phyloP scores from a whole-genome alignment of 2,329 filamentous ascomycete species.

The Phoma sp. region DNA sequence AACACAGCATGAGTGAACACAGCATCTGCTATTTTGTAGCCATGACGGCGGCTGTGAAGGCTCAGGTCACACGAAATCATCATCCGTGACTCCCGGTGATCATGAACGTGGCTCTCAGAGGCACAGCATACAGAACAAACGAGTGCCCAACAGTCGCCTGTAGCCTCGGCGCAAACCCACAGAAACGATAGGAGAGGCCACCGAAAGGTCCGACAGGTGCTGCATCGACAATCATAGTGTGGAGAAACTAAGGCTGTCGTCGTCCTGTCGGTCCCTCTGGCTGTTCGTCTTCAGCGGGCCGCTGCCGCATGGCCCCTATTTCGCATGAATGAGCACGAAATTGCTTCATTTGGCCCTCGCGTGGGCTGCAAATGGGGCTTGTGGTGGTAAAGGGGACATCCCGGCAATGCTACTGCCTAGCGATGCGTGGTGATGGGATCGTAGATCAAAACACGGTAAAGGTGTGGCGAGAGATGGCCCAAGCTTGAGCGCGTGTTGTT shows the following conservation, averaged over 20 bases:
- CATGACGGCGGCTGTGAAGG: constrained; percentile 17
- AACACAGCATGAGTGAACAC: constrained; percentile 11
- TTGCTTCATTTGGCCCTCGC: constrained; percentile 18
- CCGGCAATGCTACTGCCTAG: constrained; percentile 6
- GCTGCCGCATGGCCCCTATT: constrained; percentile 25
- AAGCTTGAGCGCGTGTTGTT: no score
- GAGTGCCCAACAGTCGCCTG: constrained; percentile 1
- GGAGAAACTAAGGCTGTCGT: constrained; percentile 37
- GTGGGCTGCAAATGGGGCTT: constrained; percentile 12
- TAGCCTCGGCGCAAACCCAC: background rate
- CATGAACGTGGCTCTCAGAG: constrained; percentile 10
- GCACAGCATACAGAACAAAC: constrained; percentile 1
- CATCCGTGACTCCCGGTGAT: background rate
- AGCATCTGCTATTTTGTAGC: constrained; percentile 7
- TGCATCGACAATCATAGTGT: constrained; percentile 41
- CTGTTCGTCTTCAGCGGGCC: constrained; percentile 29
- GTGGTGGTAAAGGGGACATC: constrained; percentile 10
- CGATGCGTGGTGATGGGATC: constrained; percentile 4
- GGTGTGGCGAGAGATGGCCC: constrained; percentile 9
- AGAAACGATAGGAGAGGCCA: constrained; percentile 29
- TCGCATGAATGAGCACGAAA: constrained; percentile 29
- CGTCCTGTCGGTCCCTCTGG: constrained; percentile 23
- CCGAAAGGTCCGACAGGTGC: constrained; percentile 18
- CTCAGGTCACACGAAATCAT: constrained; percentile 4
- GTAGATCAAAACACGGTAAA: constrained; percentile 10